phyloP scores from a whole-genome alignment of 306 rosid species.

The Astragalus membranaceus region DNA sequence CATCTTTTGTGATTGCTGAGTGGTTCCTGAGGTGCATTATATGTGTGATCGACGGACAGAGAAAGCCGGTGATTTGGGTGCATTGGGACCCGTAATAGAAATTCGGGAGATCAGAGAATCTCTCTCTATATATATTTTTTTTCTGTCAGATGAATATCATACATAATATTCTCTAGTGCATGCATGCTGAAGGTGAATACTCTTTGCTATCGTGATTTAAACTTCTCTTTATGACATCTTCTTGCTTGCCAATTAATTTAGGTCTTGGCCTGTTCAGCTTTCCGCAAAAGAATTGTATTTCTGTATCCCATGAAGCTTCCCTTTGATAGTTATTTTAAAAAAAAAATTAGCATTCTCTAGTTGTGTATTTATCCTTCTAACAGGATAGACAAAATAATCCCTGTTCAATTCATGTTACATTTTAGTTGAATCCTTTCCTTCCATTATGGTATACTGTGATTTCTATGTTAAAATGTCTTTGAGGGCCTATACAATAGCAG shows the following conservation, averaged over 20 bases:
- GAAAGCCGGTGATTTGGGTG: not conserved
- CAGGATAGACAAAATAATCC: too few relatives aligned
- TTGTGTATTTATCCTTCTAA: not conserved
- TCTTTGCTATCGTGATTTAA: conserved; percentile 19
- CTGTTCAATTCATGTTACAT: too few relatives aligned
- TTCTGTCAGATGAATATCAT: not conserved
- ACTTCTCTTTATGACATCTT: not conserved
- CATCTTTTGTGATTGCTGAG: not conserved
- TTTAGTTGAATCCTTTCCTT: too few relatives aligned
- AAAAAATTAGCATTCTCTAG: not conserved
- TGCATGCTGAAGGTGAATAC: not conserved
- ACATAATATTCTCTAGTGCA: conserved; percentile 1
- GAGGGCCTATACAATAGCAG: not conserved
- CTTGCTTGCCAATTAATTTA: conserved; percentile 2
- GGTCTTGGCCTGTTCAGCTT: not conserved
- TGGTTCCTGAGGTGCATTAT: not conserved
- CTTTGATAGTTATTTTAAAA: not conserved
- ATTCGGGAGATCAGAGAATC: not conserved
- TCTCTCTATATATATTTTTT: not conserved
- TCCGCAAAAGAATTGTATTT: not conserved
- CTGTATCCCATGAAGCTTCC: not conserved
- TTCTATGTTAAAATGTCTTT: not conserved
- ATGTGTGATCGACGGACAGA: not conserved
- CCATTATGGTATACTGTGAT: too few relatives aligned
- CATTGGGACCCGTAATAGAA: not conserved